Base-by-base conservation (phyloP, 164 flowering plant species). In the Tetracentron sinense region DNA sequence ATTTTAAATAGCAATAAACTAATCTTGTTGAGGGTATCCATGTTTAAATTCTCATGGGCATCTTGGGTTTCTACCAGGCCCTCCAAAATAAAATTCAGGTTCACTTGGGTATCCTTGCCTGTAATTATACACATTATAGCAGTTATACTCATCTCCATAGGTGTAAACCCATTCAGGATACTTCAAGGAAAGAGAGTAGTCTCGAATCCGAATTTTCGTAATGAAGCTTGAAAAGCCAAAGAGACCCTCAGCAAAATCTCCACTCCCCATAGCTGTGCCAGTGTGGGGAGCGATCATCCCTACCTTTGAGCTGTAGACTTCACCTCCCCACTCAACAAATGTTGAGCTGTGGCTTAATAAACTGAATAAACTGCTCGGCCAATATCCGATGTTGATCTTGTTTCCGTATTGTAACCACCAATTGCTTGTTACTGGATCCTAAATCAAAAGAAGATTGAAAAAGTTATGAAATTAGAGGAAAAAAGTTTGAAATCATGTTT, bases 271-370 rank as follows among this genome's bases (percentile, higher is more conserved):
- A 0, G 17, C 74, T n/a, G 88, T 76, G n/a, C 38, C n/a, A 0
- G 88, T 83, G 60, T 81, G 88, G 16, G 78, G 79, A 29, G 57
- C 8, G 4, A 15, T 21, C 52, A 23, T 35, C 64, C 73, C 72
- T 12, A 79, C 20, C 47, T 53, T 76, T 17, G 75, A 6, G 67
- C 86, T 82, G 53, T 76, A 74, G 2, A 85, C 83, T 66, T 82
- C 85, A 12, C 83, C 86, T 66, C 89, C 86, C 82, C 82, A 82
- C n/a, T 78, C 67, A 14, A 75, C 85, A 0, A 22, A 23, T 56
- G 56, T 59, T 55, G 81, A 82, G 51, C 27, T 51, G 23, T 52
- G 54, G 2, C 12, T 56, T 31, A 81, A 58, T 5, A 2, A 16
- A 1, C 5, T 17, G 50, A 81, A 82, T 15, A 82, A 22, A 4